These are phyloP conservation scores for Podaxis sp. DNA, from an alignment of 768 basidiomycete species.

Conservation along the genomic window DNA sequence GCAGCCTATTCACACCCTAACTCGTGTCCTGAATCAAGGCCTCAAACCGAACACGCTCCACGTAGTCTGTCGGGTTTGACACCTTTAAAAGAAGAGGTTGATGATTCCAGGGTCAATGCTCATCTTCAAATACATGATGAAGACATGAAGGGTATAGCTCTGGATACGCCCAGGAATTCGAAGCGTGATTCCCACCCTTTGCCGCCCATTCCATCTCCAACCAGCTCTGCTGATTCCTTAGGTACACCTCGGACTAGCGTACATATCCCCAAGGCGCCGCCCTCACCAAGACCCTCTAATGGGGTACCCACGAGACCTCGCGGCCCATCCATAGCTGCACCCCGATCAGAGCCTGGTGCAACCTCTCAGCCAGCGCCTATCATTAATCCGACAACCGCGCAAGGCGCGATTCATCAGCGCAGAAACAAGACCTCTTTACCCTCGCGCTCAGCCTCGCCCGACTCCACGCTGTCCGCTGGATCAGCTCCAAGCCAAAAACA, in stretches of 20 bases:
- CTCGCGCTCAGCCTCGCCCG: conserved; percentile 51
- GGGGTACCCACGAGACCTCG: conserved; percentile 50
- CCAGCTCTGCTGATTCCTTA: conserved; percentile 25
- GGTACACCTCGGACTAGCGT: conserved; percentile 32
- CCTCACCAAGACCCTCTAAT: conserved; percentile 49
- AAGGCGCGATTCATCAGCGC: conserved; percentile 70
- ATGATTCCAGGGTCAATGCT: conserved; percentile 27
- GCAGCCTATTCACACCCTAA: conserved; percentile 23
- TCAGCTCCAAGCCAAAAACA: conserved; percentile 30
- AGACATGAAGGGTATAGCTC: conserved; percentile 27
- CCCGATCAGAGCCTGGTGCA: conserved; percentile 28
- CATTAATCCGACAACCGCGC: conserved; percentile 57
- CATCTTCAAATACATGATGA: conserved; percentile 20
- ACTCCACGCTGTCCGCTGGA: conserved; percentile 42
- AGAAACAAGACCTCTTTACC: conserved; percentile 62
- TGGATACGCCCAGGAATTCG: conserved; percentile 40
- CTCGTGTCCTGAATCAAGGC: conserved; percentile 30
- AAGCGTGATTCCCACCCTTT: conserved; percentile 62
- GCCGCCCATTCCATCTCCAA: conserved; percentile 58
- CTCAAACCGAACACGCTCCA: not conserved
- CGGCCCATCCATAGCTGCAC: conserved; percentile 49
- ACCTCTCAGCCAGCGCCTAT: conserved; percentile 26
- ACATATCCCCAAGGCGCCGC: conserved; percentile 35
- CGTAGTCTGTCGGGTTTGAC: conserved; percentile 25
- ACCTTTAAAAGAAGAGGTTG: conserved; percentile 60